Conservation (phyloP, 1,139 yeast species). For the Suhomyces bokatorum region DNA sequence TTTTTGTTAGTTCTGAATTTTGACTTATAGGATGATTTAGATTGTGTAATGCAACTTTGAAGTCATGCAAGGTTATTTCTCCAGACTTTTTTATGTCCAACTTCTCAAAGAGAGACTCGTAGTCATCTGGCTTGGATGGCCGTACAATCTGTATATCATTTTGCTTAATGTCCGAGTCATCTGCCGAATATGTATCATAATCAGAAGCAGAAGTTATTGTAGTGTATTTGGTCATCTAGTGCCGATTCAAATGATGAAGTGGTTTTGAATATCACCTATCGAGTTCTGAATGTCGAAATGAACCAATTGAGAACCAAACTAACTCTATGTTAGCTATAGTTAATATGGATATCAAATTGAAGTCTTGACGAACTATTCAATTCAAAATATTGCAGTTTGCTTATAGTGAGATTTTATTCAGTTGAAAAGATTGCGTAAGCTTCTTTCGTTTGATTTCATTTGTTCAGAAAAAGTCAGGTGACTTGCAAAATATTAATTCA, state of each 20-base stretch:
- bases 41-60: slow-evolving; percentile 52
- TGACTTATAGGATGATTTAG: slow-evolving; percentile 68
- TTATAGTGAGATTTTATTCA: too few species aligned
- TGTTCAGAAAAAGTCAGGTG: slow-evolving; percentile 11
- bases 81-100: slow-evolving; percentile 59
- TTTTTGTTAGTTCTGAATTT: slow-evolving; percentile 58
- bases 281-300: too few species aligned
- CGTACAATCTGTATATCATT: slow-evolving; percentile 5
- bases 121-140: slow-evolving; percentile 21
- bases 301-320: too few species aligned
- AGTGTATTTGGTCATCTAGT: slow-evolving; percentile 8
- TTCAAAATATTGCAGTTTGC: not conserved
- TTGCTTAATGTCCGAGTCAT: not conserved
- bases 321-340: too few species aligned
- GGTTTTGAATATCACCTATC: too few species aligned
- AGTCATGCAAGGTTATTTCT: slow-evolving; percentile 54
- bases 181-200: slow-evolving; percentile 6
- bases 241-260: not conserved
- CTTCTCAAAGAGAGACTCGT: slow-evolving; percentile 37
- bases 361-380: too few species aligned
- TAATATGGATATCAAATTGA: not conserved
- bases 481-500: not conserved
- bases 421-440: slow-evolving; percentile 11
- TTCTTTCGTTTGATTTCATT: slow-evolving; percentile 6
- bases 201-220: slow-evolving; percentile 15